phyloP scores from a whole-genome alignment of 441 rosid species.

The Theobroma grandiflorum region DNA sequence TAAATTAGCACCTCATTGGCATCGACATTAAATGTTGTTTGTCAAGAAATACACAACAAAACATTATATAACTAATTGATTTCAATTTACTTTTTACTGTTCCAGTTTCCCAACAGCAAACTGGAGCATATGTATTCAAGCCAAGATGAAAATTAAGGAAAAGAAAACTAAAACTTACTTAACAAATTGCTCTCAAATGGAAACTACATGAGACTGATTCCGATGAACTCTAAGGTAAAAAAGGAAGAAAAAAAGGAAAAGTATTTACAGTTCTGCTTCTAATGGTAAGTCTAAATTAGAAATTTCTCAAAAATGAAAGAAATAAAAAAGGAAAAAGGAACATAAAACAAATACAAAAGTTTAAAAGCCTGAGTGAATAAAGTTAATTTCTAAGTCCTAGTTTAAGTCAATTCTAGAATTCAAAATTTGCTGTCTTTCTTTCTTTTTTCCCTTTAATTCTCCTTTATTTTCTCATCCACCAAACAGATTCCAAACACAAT shows the following conservation, averaged over 20 bases:
- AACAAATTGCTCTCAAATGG: not conserved
- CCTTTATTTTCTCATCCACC: constrained; percentile 21
- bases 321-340: not conserved
- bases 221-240: not conserved
- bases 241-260: not conserved
- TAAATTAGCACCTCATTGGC: not conserved
- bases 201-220: not conserved
- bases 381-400: not conserved
- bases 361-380: not conserved
- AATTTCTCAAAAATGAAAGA: not conserved
- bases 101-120: constrained; percentile 6
- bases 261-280: not conserved
- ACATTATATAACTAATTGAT: not conserved
- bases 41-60: not conserved
- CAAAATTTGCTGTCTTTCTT: constrained; percentile 4
- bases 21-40: not conserved
- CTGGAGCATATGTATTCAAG: not conserved
- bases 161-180: not conserved
- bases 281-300: not conserved
- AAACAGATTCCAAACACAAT: constrained; percentile 23
- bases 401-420: constrained; percentile 3
- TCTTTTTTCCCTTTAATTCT: not conserved
- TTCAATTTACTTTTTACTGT: not conserved
- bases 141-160: not conserved
- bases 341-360: not conserved